phyloP scores from a whole-genome alignment of 345 rosid genomes.

The Lumnitzera racemosa region DNA sequence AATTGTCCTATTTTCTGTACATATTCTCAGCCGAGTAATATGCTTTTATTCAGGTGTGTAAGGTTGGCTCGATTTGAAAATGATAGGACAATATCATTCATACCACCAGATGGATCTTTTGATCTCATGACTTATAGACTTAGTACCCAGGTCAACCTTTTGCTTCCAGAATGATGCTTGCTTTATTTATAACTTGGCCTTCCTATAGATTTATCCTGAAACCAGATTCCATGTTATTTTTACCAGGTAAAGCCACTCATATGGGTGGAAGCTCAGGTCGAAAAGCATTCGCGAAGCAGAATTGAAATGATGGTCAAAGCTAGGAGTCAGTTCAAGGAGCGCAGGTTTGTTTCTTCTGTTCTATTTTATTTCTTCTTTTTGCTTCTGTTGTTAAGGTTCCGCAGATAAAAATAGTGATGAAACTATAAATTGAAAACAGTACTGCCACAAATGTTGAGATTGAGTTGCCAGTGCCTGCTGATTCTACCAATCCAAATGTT shows the following conservation, averaged over 20 bases:
- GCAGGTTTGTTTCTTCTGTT: constrained; percentile 40
- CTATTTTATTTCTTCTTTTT: neutral
- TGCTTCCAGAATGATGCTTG: constrained; percentile 1
- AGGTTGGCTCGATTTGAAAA: constrained; percentile 96
- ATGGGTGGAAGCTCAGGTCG: constrained; percentile 95
- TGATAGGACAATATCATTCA: constrained; percentile 89
- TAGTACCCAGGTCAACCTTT: constrained; percentile 70
- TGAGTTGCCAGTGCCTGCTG: constrained; percentile 55
- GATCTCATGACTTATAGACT: constrained; percentile 98
- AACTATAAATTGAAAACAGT: constrained; percentile 26
- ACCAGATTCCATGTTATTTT: neutral
- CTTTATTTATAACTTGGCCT: neutral
- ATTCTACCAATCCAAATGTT: constrained; percentile 82
- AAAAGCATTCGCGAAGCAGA: constrained; percentile 89
- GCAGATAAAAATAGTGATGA: neutral
- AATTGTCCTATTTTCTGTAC: neutral
- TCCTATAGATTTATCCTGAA: neutral
- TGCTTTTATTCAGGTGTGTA: constrained; percentile 58
- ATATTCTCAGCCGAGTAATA: constrained; percentile 1
- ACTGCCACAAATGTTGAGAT: constrained; percentile 74
- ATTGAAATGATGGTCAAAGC: constrained; percentile 85
- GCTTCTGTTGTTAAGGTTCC: constrained; percentile 1
- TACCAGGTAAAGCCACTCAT: constrained; percentile 82
- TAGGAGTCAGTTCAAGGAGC: constrained; percentile 89
- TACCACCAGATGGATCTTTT: constrained; percentile 98